phyloP scores from a whole-genome alignment of 352 stramenopile genomes.

The Globisporangium canariense region DNA sequence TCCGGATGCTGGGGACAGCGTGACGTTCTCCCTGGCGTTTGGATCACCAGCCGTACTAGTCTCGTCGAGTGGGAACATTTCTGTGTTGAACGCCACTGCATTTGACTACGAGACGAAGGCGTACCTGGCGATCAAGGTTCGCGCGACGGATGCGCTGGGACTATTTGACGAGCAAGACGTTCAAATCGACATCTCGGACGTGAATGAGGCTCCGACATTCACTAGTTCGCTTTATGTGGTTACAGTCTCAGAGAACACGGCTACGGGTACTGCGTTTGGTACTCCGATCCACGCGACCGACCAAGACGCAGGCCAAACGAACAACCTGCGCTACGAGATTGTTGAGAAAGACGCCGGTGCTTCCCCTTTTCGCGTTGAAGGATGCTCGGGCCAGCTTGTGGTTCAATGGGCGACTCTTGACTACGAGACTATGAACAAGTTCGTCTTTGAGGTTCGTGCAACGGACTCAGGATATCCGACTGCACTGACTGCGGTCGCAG shows the following conservation, averaged over 20 bases:
- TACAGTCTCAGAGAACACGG: slow-evolving; percentile 39
- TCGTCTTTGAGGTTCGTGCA: slow-evolving; percentile 38
- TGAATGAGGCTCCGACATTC: slow-evolving; percentile 54
- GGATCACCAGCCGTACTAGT: slow-evolving; percentile 35
- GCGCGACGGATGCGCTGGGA: slow-evolving; percentile 32
- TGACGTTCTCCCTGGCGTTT: slow-evolving; percentile 15
- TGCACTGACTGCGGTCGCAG: slow-evolving; percentile 23
- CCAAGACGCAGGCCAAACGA: slow-evolving; percentile 43
- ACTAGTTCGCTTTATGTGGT: slow-evolving; percentile 35
- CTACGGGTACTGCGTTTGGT: slow-evolving; percentile 29
- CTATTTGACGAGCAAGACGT: slow-evolving; percentile 37
- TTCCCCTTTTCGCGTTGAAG: slow-evolving; percentile 48
- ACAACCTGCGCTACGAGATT: slow-evolving; percentile 44
- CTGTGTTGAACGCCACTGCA: slow-evolving; percentile 24
- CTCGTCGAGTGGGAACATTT: slow-evolving; percentile 36
- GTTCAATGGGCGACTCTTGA: slow-evolving; percentile 47
- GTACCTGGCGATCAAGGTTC: slow-evolving; percentile 30
- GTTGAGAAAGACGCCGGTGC: slow-evolving; percentile 32
- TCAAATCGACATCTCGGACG: slow-evolving; percentile 36
- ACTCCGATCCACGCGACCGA: slow-evolving; percentile 47
- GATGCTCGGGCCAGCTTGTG: slow-evolving; percentile 44
- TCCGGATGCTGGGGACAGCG: slow-evolving; percentile 31
- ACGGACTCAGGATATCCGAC: slow-evolving; percentile 40
- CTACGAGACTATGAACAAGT: slow-evolving; percentile 40
- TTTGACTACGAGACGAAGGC: slow-evolving; percentile 55